phyloP scores from a whole-genome alignment of 2,329 filamentous ascomycete species.

The Colletotrichum magnum region DNA sequence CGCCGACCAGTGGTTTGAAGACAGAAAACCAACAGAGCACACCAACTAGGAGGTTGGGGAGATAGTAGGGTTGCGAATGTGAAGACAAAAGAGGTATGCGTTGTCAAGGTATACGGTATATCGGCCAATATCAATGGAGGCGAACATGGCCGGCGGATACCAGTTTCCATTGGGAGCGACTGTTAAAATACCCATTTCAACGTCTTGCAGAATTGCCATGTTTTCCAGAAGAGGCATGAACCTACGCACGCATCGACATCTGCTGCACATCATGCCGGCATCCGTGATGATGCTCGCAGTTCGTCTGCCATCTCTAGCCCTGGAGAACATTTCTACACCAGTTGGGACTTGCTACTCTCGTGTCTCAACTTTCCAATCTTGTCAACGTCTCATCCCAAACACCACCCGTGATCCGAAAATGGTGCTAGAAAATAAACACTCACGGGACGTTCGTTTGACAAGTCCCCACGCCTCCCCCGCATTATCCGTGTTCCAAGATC shows the following conservation, averaged over 20 bases:
- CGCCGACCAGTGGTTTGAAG: slow-evolving; percentile 44
- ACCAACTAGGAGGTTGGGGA: no score
- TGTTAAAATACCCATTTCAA: background rate
- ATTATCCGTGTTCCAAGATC: background rate
- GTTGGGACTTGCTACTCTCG: background rate
- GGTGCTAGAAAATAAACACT: background rate
- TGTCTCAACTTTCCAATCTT: background rate
- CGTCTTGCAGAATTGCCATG: background rate
- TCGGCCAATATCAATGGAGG: background rate
- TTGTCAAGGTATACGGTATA: no score
- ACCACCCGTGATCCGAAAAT: background rate
- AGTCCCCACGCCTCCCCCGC: slow-evolving; percentile 6
- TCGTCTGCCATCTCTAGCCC: background rate
- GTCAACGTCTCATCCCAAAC: background rate
- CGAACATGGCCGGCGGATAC: background rate
- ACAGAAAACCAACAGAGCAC: slow-evolving; percentile 42
- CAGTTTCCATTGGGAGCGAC: background rate
- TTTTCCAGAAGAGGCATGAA: background rate
- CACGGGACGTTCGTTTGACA: background rate
- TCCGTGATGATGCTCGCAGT: background rate
- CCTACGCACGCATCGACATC: background rate
- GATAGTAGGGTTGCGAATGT: no score
- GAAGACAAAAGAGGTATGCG: no score
- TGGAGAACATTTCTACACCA: background rate
- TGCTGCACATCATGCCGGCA: background rate